These are phyloP conservation scores for Aspergillus viridinutans DNA, from an alignment of 2,329 filamentous ascomycete genomes.

Conservation along the genomic window DNA sequence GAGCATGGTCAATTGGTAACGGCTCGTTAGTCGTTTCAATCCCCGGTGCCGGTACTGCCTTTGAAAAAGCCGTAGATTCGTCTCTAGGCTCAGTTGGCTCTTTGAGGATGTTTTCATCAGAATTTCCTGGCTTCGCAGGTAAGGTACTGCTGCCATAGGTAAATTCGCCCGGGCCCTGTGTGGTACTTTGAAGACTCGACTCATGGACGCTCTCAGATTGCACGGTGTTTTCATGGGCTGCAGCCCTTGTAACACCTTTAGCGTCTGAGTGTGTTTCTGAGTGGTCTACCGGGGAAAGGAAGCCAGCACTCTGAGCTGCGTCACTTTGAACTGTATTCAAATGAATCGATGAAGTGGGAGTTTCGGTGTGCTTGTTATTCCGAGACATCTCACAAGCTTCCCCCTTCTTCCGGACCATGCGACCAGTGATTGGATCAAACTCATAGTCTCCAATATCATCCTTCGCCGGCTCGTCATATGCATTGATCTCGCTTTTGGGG, in stretches of 20 bases:
- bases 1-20: not conserved
- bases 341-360: not conserved
- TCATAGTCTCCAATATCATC: constrained; percentile 13
- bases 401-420: constrained; percentile 30
- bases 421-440: constrained; percentile 42
- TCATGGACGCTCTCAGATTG: not conserved
- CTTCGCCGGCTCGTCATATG: not conserved
- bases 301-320: not conserved
- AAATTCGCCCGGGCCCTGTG: not conserved
- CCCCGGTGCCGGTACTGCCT: not conserved
- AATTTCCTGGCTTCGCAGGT: not conserved
- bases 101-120: not conserved
- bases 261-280: not conserved
- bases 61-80: not conserved
- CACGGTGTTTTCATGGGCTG: not conserved
- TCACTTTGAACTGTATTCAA: not conserved
- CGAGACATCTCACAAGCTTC: not conserved
- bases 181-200: not conserved
- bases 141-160: not conserved
- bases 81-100: not conserved
- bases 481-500: not conserved
- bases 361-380: not conserved
- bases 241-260: not conserved
- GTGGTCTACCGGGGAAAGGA: not conserved
- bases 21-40: not conserved